Conservation (phyloP, 352 stramenopile species). For the Phytophthora foliorum region DNA sequence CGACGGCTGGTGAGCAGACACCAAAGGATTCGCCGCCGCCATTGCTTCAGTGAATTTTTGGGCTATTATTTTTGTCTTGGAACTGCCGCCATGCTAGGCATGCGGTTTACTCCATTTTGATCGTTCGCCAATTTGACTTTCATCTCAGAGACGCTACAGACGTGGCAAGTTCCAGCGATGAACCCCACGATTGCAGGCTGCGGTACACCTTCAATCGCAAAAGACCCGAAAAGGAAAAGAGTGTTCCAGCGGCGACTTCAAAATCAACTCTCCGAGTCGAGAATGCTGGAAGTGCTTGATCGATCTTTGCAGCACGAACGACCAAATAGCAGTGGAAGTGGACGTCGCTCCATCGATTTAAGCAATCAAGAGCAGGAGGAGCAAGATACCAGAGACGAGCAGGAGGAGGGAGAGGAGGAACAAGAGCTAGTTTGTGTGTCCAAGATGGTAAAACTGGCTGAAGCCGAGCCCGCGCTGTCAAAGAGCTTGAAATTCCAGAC, state of each 20-base stretch:
- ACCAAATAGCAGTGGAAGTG: neutral
- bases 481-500: slow-evolving; percentile 40
- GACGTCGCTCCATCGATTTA: neutral
- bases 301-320: slow-evolving; percentile 41
- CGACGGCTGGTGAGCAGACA: no score
- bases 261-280: slow-evolving; percentile 71
- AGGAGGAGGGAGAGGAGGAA: slow-evolving; percentile 57
- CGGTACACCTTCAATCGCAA: neutral
- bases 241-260: slow-evolving; percentile 68
- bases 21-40: no score
- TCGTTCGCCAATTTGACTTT: neutral
- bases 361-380: slow-evolving; percentile 43
- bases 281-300: slow-evolving; percentile 76
- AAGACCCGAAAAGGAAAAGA: slow-evolving; percentile 19
- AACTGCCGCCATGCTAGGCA: neutral
- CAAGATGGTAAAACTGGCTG: slow-evolving; percentile 65
- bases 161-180: slow-evolving; percentile 28
- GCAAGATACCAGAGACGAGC: slow-evolving; percentile 20
- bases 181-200: slow-evolving; percentile 31
- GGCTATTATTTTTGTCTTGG: slow-evolving; percentile 23
- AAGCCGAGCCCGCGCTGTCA: slow-evolving; percentile 9
- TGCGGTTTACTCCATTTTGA: no score
- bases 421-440: slow-evolving; percentile 83
- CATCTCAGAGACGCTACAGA: neutral
- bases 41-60: slow-evolving; percentile 3